Percentiles rank a stretch among this genome's conserved stretches.
Evolutionary conservation across 306 rosid species (phyloP).

Genomic region (Fragaria nilgerrensis): DNA sequence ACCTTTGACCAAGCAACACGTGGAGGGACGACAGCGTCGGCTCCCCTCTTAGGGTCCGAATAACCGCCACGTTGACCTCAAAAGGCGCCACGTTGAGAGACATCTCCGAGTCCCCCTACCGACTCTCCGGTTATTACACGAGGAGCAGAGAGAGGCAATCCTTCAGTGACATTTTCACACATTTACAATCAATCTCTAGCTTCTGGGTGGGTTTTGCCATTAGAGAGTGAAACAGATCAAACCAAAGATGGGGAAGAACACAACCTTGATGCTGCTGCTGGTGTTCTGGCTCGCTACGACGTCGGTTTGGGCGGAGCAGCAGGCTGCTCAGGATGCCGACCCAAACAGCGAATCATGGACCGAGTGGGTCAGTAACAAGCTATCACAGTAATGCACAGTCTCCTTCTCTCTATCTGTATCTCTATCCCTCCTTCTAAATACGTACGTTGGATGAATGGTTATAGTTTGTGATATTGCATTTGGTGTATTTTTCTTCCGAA

Average conservation of each 20-base stretch:
- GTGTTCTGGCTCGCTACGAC: conserved; percentile 24
- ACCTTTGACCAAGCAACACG: conserved; percentile 34
- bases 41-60: conserved; percentile 2
- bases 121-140: conserved; percentile 6
- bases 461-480: neutral
- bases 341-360: conserved; percentile 25
- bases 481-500: neutral
- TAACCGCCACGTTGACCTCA: conserved; percentile 42
- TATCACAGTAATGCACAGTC: conserved; percentile 38
- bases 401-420: neutral
- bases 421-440: too few relatives aligned
- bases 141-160: neutral
- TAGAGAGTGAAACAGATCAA: neutral
- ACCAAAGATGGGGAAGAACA: conserved; percentile 30
- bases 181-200: neutral
- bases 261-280: conserved; percentile 15
- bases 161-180: neutral
- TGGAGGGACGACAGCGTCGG: conserved; percentile 15
- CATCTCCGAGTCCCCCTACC: conserved; percentile 7
- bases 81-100: conserved; percentile 43
- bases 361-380: conserved; percentile 24
- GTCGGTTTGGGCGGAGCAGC: conserved; percentile 22
- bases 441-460: neutral
- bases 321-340: conserved; percentile 22
- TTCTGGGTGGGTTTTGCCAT: neutral